phyloP scores from a whole-genome alignment of 495 filamentous ascomycete genomes.

The Neurospora tetraspora region DNA sequence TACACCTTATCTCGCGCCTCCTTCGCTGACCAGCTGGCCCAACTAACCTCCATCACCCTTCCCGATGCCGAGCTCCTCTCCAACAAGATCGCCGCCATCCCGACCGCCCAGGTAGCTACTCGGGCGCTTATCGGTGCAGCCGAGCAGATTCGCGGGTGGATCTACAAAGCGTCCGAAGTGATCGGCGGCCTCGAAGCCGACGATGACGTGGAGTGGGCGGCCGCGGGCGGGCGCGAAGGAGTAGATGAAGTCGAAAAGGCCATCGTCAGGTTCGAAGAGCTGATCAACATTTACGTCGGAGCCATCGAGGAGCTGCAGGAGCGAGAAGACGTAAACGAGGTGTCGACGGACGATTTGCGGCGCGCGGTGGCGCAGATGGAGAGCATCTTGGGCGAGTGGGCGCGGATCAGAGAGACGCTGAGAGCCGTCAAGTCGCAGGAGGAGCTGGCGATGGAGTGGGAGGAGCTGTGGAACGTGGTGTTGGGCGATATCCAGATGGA shows the following conservation, averaged over 20 bases:
- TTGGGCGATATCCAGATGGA: conserved; percentile 89
- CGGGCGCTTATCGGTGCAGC: conserved; percentile 70
- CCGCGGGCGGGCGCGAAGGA: conserved; percentile 81
- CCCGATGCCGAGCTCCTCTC: conserved; percentile 75
- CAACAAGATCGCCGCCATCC: conserved; percentile 69
- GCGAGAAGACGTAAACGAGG: conserved; percentile 62
- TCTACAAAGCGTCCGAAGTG: conserved; percentile 78
- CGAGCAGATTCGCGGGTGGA: conserved; percentile 87
- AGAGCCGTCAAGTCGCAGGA: conserved; percentile 78
- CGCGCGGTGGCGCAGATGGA: conserved; percentile 81
- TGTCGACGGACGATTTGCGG: conserved; percentile 56
- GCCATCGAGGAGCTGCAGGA: conserved; percentile 83
- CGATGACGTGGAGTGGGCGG: conserved; percentile 96
- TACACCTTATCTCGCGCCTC: conserved; percentile 84
- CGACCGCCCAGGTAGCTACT: conserved; percentile 68
- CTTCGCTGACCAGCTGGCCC: conserved; percentile 82
- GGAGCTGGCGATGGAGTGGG: conserved; percentile 97
- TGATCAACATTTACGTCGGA: conserved; percentile 81
- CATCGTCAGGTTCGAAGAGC: conserved; percentile 70
- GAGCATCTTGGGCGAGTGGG: conserved; percentile 72
- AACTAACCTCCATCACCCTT: conserved; percentile 73
- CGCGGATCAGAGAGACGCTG: conserved; percentile 62
- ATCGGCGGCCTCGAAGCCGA: conserved; percentile 78
- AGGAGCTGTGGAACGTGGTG: conserved; percentile 89
- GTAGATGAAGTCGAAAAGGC: conserved; percentile 82